A percentile compares a stretch with the other conserved stretches of the same genome.
Evolutionary conservation across 2,329 filamentous ascomycete genomes (phyloP).

Genomic region (Orbilia ellipsospora): DNA sequence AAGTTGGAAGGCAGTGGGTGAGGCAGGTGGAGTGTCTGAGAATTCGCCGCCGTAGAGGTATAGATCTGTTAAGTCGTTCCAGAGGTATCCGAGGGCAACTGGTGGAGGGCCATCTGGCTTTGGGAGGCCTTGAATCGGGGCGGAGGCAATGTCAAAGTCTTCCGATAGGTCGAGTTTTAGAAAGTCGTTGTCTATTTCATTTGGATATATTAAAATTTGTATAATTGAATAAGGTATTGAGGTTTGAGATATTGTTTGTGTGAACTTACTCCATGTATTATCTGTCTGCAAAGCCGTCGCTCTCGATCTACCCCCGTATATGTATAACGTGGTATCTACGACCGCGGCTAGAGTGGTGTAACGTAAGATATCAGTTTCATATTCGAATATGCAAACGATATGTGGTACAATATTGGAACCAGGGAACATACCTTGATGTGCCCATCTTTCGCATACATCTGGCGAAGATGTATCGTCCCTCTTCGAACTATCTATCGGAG

Average conservation of each 20-base stretch:
- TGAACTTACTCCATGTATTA: constrained; percentile 76
- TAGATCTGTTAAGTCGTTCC: constrained; percentile 76
- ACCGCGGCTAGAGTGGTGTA: constrained; percentile 67
- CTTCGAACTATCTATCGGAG: constrained; percentile 13
- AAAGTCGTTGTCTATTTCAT: constrained; percentile 73
- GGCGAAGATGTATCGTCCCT: constrained; percentile 57
- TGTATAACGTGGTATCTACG: constrained; percentile 79
- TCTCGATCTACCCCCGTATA: constrained; percentile 77
- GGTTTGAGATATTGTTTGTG: background rate
- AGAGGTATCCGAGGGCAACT: constrained; percentile 77
- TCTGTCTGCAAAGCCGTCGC: constrained; percentile 69
- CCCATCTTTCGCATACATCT: constrained; percentile 45
- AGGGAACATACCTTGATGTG: constrained; percentile 41
- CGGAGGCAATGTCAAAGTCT: constrained; percentile 75
- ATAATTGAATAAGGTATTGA: background rate
- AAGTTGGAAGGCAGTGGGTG: constrained; percentile 71
- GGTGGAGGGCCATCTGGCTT: constrained; percentile 76
- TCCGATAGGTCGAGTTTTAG: constrained; percentile 76
- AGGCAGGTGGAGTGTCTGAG: constrained; percentile 70
- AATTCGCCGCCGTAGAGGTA: constrained; percentile 81
- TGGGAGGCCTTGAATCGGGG: constrained; percentile 72
- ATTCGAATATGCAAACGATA: too few species aligned
- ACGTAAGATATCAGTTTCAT: constrained; percentile 20
- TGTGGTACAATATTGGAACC: too few species aligned
- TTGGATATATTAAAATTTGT: background rate